These are phyloP conservation scores for Fusarium hainanense DNA, from an alignment of 2,329 filamentous ascomycete genomes.

Conservation along the genomic window DNA sequence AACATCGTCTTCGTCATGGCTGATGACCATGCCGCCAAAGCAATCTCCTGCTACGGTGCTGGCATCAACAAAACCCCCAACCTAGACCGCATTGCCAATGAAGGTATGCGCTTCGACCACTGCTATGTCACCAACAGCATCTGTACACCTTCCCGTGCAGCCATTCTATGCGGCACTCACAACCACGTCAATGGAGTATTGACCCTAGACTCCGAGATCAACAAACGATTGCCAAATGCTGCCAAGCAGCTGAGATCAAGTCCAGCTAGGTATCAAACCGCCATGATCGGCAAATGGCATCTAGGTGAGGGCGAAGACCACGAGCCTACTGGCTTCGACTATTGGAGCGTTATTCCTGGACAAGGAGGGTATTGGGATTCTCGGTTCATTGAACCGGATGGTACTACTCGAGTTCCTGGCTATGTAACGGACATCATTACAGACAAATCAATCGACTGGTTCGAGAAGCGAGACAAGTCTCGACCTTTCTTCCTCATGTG, in stretches of 20 bases:
- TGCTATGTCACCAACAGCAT: conserved; percentile 66
- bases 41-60: conserved; percentile 61
- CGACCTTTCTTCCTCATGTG: conserved; percentile 66
- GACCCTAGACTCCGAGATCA: conserved; percentile 59
- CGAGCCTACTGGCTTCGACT: conserved; percentile 62
- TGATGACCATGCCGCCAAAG: conserved; percentile 64
- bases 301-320: conserved; percentile 60
- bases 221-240: conserved; percentile 62
- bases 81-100: conserved; percentile 60
- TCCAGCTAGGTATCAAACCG: conserved; percentile 58
- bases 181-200: conserved; percentile 65
- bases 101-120: conserved; percentile 64
- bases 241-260: conserved; percentile 60
- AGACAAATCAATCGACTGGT: conserved; percentile 59
- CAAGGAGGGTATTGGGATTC: conserved; percentile 66
- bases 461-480: conserved; percentile 50
- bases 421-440: conserved; percentile 66
- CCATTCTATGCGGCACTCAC: conserved; percentile 62
- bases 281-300: conserved; percentile 67
- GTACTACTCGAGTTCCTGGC: conserved; percentile 50
- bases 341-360: conserved; percentile 63
- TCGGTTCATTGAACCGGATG: conserved; percentile 57
- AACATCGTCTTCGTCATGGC: conserved; percentile 63
- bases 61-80: conserved; percentile 64
- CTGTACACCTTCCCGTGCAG: conserved; percentile 63